Percentiles rank a stretch among this genome's conserved stretches.
These are phyloP conservation scores for Lunularia cruciata DNA, from an alignment of 225 moss, liverwort and hornwort species.

Conservation along the genomic window DNA sequence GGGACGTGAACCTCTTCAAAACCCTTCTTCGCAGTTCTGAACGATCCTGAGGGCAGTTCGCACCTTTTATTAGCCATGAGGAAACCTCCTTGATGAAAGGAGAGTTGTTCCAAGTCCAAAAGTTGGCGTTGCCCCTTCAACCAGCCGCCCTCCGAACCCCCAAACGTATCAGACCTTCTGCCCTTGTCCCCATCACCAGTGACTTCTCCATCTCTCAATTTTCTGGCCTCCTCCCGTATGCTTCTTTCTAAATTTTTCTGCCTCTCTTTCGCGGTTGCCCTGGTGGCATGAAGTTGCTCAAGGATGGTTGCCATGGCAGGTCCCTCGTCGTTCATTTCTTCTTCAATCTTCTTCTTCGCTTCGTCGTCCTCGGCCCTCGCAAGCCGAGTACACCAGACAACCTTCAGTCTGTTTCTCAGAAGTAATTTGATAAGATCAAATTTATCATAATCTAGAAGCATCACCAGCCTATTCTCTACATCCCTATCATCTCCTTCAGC, in stretches of 20 bases:
- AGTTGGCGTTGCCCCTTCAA: conserved; percentile 91
- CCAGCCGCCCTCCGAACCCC: conserved; percentile 80
- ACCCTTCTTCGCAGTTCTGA: conserved; percentile 78
- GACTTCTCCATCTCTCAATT: conserved; percentile 89
- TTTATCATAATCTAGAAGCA: conserved; percentile 82
- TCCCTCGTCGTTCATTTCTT: conserved; percentile 82
- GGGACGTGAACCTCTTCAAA: conserved; percentile 98
- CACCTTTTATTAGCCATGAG: conserved; percentile 97
- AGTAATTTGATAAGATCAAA: conserved; percentile 90
- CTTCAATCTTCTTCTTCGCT: conserved; percentile 82
- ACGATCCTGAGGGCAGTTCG: conserved; percentile 80
- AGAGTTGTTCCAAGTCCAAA: conserved; percentile 80
- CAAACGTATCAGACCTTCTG: conserved; percentile 65
- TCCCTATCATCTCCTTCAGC: conserved; percentile 90
- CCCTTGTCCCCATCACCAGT: conserved; percentile 65
- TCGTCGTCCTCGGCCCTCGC: conserved; percentile 93
- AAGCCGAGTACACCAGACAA: conserved; percentile 93
- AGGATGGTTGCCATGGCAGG: conserved; percentile 71
- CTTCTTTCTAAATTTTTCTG: conserved; percentile 87
- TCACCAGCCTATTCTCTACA: conserved; percentile 82
- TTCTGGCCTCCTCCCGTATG: conserved; percentile 92
- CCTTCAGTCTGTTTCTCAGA: conserved; percentile 87
- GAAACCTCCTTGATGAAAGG: conserved; percentile 91
- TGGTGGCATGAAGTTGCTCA: conserved; percentile 91
- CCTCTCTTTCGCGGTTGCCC: conserved; percentile 89